Evolutionary conservation across 1,139 yeast genomes (phyloP).

Genomic region (Suhomyces coccinellae): DNA sequence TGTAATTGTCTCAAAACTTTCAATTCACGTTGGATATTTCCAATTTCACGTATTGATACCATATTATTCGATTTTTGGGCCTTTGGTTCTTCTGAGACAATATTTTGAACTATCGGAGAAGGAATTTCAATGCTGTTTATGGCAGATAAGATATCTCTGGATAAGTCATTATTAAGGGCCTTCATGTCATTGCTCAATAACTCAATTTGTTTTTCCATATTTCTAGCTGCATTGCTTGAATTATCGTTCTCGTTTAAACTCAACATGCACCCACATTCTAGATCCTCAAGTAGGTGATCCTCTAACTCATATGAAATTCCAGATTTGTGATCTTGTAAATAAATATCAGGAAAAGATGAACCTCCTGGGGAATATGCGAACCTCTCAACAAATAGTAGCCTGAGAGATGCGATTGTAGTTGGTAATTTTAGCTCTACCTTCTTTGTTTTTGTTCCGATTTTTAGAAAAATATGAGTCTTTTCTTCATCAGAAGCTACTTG

Average conservation of each 20-base stretch:
- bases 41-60: slow-evolving; percentile 23
- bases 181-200: slow-evolving; percentile 32
- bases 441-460: slow-evolving; percentile 60
- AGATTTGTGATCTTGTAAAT: slow-evolving; percentile 61
- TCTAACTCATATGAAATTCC: slow-evolving; percentile 79
- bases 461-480: slow-evolving; percentile 46
- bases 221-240: slow-evolving; percentile 20
- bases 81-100: slow-evolving; percentile 4
- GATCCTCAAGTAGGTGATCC: slow-evolving; percentile 59
- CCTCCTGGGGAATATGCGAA: slow-evolving; percentile 82
- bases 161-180: slow-evolving; percentile 24
- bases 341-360: slow-evolving; percentile 75
- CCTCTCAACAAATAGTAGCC: slow-evolving; percentile 79
- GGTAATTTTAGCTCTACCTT: slow-evolving; percentile 55
- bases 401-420: slow-evolving; percentile 60
- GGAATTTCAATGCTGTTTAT: slow-evolving; percentile 26
- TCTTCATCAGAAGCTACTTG: background rate
- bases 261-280: slow-evolving; percentile 60
- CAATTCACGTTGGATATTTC: slow-evolving; percentile 54
- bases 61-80: background rate
- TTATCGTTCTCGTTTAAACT: slow-evolving; percentile 47
- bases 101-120: slow-evolving; percentile 10
- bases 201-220: slow-evolving; percentile 32
- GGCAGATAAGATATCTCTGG: slow-evolving; percentile 26
- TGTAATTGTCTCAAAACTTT: slow-evolving; percentile 65